These are phyloP conservation scores for Amanita fuliginea DNA, from an alignment of 768 basidiomycete genomes.

Conservation along the genomic window DNA sequence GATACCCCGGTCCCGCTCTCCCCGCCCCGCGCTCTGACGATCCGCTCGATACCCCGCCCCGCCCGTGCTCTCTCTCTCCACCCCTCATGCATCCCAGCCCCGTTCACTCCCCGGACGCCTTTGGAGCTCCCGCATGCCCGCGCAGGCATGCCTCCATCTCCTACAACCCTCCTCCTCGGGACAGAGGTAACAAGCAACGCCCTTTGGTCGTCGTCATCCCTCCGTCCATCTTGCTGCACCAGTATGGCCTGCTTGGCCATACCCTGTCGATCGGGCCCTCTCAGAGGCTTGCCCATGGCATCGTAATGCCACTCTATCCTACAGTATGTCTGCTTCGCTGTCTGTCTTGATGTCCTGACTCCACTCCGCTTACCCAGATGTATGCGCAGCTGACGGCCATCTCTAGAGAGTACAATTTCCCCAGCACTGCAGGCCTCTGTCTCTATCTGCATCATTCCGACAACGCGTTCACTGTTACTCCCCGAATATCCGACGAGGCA, in stretches of 20 bases:
- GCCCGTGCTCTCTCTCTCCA: slow-evolving; percentile 34
- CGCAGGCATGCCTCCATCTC: slow-evolving; percentile 39
- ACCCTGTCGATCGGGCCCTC: slow-evolving; percentile 47
- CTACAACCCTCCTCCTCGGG: slow-evolving; percentile 42
- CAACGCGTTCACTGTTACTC: slow-evolving; percentile 42
- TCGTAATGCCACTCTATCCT: slow-evolving; percentile 66
- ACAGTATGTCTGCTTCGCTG: slow-evolving; percentile 32
- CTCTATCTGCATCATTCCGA: slow-evolving; percentile 65
- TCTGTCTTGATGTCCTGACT: slow-evolving; percentile 2
- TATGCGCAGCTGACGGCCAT: slow-evolving; percentile 69
- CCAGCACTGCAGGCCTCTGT: slow-evolving; percentile 64
- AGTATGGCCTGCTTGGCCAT: slow-evolving; percentile 48
- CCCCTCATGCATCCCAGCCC: slow-evolving; percentile 12
- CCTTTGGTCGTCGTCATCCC: slow-evolving; percentile 62
- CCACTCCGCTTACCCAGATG: slow-evolving; percentile 33
- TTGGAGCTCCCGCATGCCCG: slow-evolving; percentile 12
- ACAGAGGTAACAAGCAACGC: slow-evolving; percentile 30
- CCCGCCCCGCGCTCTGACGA: slow-evolving; percentile 19
- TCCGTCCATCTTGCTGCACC: slow-evolving; percentile 43
- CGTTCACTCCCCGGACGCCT: background rate
- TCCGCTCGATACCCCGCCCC: slow-evolving; percentile 30
- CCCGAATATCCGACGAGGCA: slow-evolving; percentile 67
- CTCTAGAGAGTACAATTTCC: slow-evolving; percentile 74
- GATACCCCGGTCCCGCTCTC: slow-evolving; percentile 34
- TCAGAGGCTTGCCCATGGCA: slow-evolving; percentile 53